Percentiles rank a stretch among this genome's conserved stretches.
Conservation (phyloP, 1,284 basidiomycete genomes). For the Fomitopsis schrenkii region DNA sequence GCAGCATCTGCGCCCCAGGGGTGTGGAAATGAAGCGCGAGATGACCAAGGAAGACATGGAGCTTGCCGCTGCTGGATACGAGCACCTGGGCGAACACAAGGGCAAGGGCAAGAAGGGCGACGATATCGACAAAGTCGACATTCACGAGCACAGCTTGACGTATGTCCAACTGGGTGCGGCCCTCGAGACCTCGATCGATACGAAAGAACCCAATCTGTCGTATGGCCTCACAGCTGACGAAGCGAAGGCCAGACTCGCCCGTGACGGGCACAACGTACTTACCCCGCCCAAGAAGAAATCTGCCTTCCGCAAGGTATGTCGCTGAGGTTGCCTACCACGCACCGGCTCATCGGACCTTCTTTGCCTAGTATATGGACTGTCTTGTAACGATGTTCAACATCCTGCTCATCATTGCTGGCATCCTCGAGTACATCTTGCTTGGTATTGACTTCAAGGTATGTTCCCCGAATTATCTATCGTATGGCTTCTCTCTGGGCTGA, state of each 20-base stretch:
- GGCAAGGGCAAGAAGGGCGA: slow-evolving; percentile 30
- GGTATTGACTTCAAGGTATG: slow-evolving; percentile 56
- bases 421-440: slow-evolving; percentile 62
- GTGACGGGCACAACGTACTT: slow-evolving; percentile 56
- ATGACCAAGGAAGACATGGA: slow-evolving; percentile 65
- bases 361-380: slow-evolving; percentile 54
- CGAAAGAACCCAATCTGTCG: slow-evolving; percentile 47
- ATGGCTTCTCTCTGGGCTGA: background rate
- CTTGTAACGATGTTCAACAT: slow-evolving; percentile 67
- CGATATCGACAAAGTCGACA: slow-evolving; percentile 42
- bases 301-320: slow-evolving; percentile 53
- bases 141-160: slow-evolving; percentile 49
- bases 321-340: slow-evolving; percentile 1
- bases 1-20: slow-evolving; percentile 38
- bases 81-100: slow-evolving; percentile 49
- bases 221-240: slow-evolving; percentile 50
- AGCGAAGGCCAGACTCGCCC: slow-evolving; percentile 47
- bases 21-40: slow-evolving; percentile 55
- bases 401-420: slow-evolving; percentile 56
- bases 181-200: slow-evolving; percentile 48
- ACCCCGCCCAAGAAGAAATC: slow-evolving; percentile 69
- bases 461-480: background rate
- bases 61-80: slow-evolving; percentile 65
- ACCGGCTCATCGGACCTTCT: slow-evolving; percentile 6
- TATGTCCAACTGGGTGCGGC: slow-evolving; percentile 37